Base-by-base conservation (phyloP, 441 rosid genomes). In the Erodium trifolium region DNA sequence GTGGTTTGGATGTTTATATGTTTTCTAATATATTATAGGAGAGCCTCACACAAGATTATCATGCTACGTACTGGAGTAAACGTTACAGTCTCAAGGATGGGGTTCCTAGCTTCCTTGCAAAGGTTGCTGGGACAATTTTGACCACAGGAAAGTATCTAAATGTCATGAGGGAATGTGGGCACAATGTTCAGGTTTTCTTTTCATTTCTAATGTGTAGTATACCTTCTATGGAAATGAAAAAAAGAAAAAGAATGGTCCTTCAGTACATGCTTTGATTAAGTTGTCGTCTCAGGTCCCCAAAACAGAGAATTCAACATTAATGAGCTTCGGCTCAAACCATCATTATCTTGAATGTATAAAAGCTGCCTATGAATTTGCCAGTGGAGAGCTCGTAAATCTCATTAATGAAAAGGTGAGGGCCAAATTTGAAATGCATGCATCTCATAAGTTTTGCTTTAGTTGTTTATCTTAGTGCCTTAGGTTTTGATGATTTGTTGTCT, bases 101-200 rank as follows among this genome's bases (percentile, higher is more conserved):
- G 68, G 86, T 94, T 78, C 98, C 99, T 75, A 86, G 94, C 85
- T 94, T 92, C 87, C 96, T 92, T 79, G 87, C 92, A 76, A 94
- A 90, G 77, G 87, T 86, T 78, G 89, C 97, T 39, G 90, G 90
- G 80, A 92, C 87, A 70, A 87, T 92, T 87, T 84, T 94, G 83
- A 94, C 98, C 23, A 88, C 98, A 8, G 96, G 99, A 71, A 94
- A 90, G 74, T 94, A 88, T 85, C 79, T 94, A 53, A 94, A 94
- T 81, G 97, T 93, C 79, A 91, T 92, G 98, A 85, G 99, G 82
- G 98, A 94, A 83, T 94, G 99, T 78, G 97, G 98, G 65, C 91
- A 94, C 81, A 86, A 80, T 78, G 96, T 90, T 81, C 98, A 92
- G 94, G 99, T 90, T 79, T 69, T 68, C 17, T 66, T 73, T 65